These are phyloP conservation scores for Monosporascus sp. DNA, from an alignment of 2,329 filamentous ascomycete genomes.

Conservation along the genomic window DNA sequence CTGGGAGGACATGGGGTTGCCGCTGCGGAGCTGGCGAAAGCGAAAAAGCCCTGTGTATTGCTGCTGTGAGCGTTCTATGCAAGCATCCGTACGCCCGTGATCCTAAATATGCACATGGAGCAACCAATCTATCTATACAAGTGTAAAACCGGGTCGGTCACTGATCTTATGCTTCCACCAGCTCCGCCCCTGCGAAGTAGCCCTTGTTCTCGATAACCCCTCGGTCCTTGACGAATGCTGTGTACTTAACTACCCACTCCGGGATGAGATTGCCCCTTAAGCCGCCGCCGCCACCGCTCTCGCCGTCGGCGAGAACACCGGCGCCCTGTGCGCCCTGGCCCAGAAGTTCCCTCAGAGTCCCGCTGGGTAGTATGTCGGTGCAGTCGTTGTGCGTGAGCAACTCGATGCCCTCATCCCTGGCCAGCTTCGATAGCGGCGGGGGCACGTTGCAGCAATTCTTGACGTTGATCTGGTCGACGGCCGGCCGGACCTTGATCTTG, in stretches of 20 bases:
- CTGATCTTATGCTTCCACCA: conserved; percentile 36
- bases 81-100: conserved; percentile 7
- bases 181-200: conserved; percentile 83
- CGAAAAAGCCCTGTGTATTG: no score
- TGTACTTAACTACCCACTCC: conserved; percentile 96
- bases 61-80: conserved; percentile 1
- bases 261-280: conserved; percentile 75
- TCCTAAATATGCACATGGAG: conserved; percentile 7
- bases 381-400: conserved; percentile 91
- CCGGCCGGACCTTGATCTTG: conserved; percentile 65
- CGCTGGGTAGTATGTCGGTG: conserved; percentile 81
- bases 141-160: no score
- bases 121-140: neutral
- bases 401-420: conserved; percentile 79
- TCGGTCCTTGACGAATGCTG: conserved; percentile 85
- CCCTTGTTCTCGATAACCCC: conserved; percentile 98
- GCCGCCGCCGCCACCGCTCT: conserved; percentile 45
- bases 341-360: conserved; percentile 78
- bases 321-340: conserved; percentile 68
- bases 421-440: conserved; percentile 75
- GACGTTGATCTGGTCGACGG: conserved; percentile 93
- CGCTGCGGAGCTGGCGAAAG: no score
- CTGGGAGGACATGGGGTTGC: no score
- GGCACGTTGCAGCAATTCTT: conserved; percentile 95
- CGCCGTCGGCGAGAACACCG: conserved; percentile 64